Conservation (phyloP, 371 early-diverging fungal genomes). For the Mycotypha africana region DNA sequence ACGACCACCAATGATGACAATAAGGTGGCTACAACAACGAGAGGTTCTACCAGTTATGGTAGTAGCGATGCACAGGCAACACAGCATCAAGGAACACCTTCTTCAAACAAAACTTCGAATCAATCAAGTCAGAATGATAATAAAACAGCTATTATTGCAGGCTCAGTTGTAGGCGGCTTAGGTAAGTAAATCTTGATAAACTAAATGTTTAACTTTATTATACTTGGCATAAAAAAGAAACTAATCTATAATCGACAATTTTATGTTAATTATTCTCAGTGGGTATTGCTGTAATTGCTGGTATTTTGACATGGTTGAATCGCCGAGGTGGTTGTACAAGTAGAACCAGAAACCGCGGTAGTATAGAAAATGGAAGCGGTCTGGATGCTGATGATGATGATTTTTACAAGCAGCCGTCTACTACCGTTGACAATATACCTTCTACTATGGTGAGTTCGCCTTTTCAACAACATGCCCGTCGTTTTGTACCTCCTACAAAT, state of each 20-base stretch:
- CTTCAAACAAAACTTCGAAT: too few relatives aligned
- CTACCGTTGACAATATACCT: slow-evolving; percentile 7
- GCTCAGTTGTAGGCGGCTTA: slow-evolving; percentile 20
- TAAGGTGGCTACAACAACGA: neutral
- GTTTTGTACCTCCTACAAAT: slow-evolving; percentile 24
- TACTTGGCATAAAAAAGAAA: too few relatives aligned
- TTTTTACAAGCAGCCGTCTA: neutral
- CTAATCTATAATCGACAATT: too few relatives aligned
- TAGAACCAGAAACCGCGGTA: slow-evolving; percentile 17
- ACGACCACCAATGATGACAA: too few relatives aligned
- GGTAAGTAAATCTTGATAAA: slow-evolving; percentile 15
- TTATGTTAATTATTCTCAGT: slow-evolving; percentile 1
- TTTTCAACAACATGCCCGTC: slow-evolving; percentile 28
- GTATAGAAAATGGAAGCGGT: slow-evolving; percentile 2
- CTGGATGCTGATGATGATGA: slow-evolving; percentile 3
- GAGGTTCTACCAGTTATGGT: too few relatives aligned
- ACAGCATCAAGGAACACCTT: neutral
- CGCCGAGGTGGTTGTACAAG: slow-evolving; percentile 29
- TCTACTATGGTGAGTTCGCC: slow-evolving; percentile 16
- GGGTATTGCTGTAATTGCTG: slow-evolving; percentile 15
- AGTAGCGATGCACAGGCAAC: neutral
- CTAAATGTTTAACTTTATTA: too few relatives aligned
- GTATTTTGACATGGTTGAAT: slow-evolving; percentile 16
- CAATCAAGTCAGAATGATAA: too few relatives aligned
- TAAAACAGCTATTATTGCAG: slow-evolving; percentile 17